Base-by-base conservation (phyloP, 2,329 filamentous ascomycete genomes). In the Fusarium haematococcum region DNA sequence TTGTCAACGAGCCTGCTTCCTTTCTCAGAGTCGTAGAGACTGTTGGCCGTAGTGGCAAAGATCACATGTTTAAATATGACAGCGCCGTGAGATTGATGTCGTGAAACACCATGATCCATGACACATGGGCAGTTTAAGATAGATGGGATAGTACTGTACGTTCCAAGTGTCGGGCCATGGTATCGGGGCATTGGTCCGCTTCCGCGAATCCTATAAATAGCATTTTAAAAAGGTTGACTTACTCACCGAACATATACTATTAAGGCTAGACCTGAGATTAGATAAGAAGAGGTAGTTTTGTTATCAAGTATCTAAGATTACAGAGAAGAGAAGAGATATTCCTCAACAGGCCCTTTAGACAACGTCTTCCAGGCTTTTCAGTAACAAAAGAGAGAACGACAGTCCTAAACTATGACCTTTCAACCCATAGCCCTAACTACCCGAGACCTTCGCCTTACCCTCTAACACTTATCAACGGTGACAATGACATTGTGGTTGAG, bases 401-500 rank as follows among this genome's bases (percentile, higher is more conserved):
- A 14, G 48, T 52, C 48, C 27, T 30, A 13, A 32, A 32, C 48
- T 30, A 10, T 14, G 25, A 25, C 16, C 16, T 30, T 27, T 50
- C 45, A 30, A 27, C 23, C 45, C 10, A 50, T 50, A 50, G 16
- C 25, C 16, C 23, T 5, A n/a, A 30, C 45, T 30, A 30, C 45
- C 45, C 25, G 16, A 11, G 25, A n/a, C 14, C 11, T 27, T n/a
- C 25, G 10, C 48, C 18, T 52, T 27, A 13, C 16, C 27, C 27
- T 32, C 48, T 52, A 52, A 32, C 48, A 52, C 27, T 32, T 52
- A 52, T 63, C 61, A 39, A 39, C 27, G 5, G 61, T 63, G 41
- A 63, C 61, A 25, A 63, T 63, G 30, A 63, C 61, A 25, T 63
- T 63, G 10, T 63, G 61, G 48, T 63, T 63, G 13, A 50, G 33